Evolutionary conservation across 345 rosid genomes (phyloP).

Genomic region (Erucastrum elatum): DNA sequence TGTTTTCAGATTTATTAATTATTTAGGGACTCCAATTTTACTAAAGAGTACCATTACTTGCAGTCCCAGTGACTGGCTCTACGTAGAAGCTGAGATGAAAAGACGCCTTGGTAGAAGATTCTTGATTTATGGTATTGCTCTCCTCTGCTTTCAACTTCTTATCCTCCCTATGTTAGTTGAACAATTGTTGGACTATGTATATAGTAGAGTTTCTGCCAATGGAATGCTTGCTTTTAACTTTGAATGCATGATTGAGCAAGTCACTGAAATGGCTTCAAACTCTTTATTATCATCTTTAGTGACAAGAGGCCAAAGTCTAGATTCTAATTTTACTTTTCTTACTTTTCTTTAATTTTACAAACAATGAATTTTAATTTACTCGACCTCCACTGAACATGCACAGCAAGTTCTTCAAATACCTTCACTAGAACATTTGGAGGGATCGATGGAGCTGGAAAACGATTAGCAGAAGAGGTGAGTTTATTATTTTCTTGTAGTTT

Average conservation of each 20-base stretch:
- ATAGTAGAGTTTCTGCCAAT: neutral
- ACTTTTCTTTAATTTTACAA: neutral
- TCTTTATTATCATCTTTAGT: neutral
- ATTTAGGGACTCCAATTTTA: neutral
- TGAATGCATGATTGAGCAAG: neutral
- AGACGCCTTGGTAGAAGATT: slow-evolving; percentile 82
- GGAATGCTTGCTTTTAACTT: neutral
- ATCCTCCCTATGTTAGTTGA: slow-evolving; percentile 1
- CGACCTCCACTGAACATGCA: slow-evolving; percentile 26
- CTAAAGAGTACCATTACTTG: slow-evolving; percentile 36
- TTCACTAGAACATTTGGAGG: slow-evolving; percentile 83
- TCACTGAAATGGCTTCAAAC: slow-evolving; percentile 1
- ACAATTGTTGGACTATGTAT: neutral
- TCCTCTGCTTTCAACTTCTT: no score
- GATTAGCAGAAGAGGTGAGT: slow-evolving; percentile 92
- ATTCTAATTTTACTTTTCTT: neutral
- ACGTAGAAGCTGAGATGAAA: slow-evolving; percentile 92
- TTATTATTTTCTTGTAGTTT: no score
- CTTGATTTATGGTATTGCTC: slow-evolving; percentile 76
- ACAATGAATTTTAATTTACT: neutral
- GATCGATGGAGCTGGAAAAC: slow-evolving; percentile 89
- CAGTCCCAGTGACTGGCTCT: slow-evolving; percentile 83
- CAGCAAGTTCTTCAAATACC: slow-evolving; percentile 91
- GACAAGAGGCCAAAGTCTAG: neutral
- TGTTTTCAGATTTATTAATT: neutral